Conservation (phyloP, 257 asterid genomes). For the Solanum clarkiae region DNA sequence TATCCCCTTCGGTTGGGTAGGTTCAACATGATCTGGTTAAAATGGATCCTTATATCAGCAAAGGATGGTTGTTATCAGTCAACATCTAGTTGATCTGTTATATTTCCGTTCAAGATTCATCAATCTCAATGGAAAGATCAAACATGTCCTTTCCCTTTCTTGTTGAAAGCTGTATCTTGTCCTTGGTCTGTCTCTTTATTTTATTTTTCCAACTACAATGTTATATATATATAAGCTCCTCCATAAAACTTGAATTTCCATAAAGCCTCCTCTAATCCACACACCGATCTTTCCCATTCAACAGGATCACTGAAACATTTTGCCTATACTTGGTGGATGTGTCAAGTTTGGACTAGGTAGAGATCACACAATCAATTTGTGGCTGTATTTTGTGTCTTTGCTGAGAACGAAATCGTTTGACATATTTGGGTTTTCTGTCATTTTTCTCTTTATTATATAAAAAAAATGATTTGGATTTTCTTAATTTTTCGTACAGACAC, state of each 20-base stretch:
- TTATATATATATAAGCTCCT: background rate
- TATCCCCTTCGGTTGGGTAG: background rate
- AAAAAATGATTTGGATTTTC: background rate
- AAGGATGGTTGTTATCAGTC: slow-evolving; percentile 1
- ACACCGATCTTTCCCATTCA: background rate
- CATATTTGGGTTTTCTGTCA: background rate
- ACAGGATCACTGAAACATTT: background rate
- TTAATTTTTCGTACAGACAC: background rate
- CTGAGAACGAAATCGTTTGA: background rate
- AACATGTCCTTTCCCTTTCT: background rate
- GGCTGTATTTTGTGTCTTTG: background rate
- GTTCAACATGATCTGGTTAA: background rate
- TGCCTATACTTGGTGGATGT: background rate
- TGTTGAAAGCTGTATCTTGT: background rate
- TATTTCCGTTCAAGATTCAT: background rate
- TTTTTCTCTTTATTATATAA: background rate
- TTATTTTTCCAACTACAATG: background rate
- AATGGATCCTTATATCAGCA: background rate
- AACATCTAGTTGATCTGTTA: background rate
- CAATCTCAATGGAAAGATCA: slow-evolving; percentile 3
- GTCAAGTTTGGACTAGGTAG: background rate
- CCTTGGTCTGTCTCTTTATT: background rate
- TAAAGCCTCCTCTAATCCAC: background rate
- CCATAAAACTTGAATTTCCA: background rate
- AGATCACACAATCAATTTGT: background rate